Percentiles rank a stretch among this genome's conserved stretches.
Evolutionary conservation across 73 alveolate genomes (phyloP).

Genomic region (Loxodes magnus): DNA sequence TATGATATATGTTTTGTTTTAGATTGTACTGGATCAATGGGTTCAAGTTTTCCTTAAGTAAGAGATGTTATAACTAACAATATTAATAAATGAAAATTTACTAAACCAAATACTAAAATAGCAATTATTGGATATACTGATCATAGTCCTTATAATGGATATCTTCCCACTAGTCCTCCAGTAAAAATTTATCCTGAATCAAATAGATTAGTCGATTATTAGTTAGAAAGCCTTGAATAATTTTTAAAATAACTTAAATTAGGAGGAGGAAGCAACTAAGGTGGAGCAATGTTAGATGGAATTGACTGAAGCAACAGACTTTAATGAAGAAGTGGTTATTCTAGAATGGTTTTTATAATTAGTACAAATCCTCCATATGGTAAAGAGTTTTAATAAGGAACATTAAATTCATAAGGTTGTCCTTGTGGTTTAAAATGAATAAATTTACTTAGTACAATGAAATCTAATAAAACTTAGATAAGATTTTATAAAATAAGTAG

Average conservation of each 20-base stretch:
- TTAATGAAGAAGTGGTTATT: background rate
- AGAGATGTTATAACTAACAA: background rate
- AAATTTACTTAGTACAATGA: background rate
- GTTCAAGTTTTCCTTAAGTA: background rate
- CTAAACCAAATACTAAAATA: background rate
- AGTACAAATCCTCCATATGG: slow-evolving; percentile 6
- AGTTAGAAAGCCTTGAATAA: background rate
- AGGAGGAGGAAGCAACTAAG: background rate
- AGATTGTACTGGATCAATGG: slow-evolving; percentile 5
- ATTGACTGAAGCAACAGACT: background rate
- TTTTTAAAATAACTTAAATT: background rate
- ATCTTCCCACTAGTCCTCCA: background rate
- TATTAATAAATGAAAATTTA: background rate
- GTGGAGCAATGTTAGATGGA: slow-evolving; percentile 15
- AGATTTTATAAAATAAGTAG: background rate
- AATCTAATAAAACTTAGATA: background rate
- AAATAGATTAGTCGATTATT: background rate
- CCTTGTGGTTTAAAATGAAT: background rate
- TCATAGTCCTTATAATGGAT: background rate
- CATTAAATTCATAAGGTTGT: background rate
- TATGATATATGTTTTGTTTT: background rate
- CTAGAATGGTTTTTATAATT: background rate
- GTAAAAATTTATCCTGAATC: background rate
- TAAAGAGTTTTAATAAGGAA: background rate
- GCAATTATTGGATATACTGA: slow-evolving; percentile 12